Conservation (phyloP, 306 rosid genomes). For the Quercus berberidifolia region DNA sequence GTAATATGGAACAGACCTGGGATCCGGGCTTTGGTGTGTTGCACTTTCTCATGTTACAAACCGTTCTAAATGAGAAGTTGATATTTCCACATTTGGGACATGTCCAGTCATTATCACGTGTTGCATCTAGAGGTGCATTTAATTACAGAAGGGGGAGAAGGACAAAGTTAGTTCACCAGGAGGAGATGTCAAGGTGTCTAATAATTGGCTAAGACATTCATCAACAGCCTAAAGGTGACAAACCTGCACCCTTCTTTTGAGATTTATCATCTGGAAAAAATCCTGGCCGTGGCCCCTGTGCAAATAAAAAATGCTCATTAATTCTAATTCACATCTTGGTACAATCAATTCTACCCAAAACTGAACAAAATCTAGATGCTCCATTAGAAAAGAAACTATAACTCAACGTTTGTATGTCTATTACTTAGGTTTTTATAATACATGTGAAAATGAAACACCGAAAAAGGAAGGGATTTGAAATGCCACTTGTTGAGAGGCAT, state of each 20-base stretch:
- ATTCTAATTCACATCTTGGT: neutral
- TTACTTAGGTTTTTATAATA: neutral
- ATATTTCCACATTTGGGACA: conserved; percentile 98
- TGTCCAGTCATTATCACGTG: conserved; percentile 98
- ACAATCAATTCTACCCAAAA: neutral
- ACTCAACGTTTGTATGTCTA: neutral
- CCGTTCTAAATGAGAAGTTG: conserved; percentile 89
- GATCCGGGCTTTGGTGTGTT: conserved; percentile 98
- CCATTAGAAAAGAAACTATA: neutral
- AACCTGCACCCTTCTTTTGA: conserved; percentile 71
- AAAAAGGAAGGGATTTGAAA: neutral
- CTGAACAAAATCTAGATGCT: conserved; percentile 4
- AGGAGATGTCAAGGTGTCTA: neutral
- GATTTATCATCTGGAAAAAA: conserved; percentile 72
- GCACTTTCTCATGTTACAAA: conserved; percentile 99
- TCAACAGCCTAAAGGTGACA: conserved; percentile 14
- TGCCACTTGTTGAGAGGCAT: neutral
- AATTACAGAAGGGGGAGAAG: neutral
- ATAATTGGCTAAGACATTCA: neutral
- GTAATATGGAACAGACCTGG: conserved; percentile 50
- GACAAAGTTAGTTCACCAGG: neutral
- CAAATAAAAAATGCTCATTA: conserved; percentile 22
- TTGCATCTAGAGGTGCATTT: conserved; percentile 42
- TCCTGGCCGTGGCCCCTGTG: conserved; percentile 86
- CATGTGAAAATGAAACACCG: neutral